Evolutionary conservation across 2,329 filamentous ascomycete genomes (phyloP), one percentile per base, ranked within the genome.

Genomic region (Fusarium sambucinum): DNA sequence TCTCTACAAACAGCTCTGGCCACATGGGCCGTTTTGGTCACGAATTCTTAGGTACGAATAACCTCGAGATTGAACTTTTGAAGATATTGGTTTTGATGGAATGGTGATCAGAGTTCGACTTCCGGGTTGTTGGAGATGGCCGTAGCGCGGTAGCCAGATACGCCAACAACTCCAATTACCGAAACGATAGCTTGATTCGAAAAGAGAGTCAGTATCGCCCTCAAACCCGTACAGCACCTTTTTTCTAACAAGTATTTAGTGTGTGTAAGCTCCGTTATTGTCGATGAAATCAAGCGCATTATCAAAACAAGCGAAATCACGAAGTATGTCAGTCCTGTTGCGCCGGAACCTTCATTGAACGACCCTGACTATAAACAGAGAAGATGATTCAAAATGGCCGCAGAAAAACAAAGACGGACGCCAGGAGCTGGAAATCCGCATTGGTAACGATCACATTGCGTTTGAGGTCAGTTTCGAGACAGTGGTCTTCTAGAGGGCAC

Each of bases 141-240:
- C 89, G 93, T 65, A 97, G 94, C 77, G 96, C 96, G 10, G 92
- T 96, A 53, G 94, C 95, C 32, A 90, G 96, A 81, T 99, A 99
- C 82, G 96, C 96, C 69, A 99, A 99, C 86, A 99, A 99, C 81
- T 98, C 95, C 59, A 99, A 99, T 82, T 99, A 99, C 83, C 90
- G 96, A 76, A 99, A 99, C 81, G 96, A 99, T 79, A 97, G 94
- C 68, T 84, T 99, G 73, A 99, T 99, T 77, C 92, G 96, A 70
- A 99, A 99, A 94, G 96, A 99, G 85, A 99, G 96, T 97, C 85
- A 73, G 94, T 80, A n/a, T 42, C 48, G 30, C 33, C 29, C 21
- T 19, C 10, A 17, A 29, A 21, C 21, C 7, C 17, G 16, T 13
- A 21, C 3, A 9, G 2, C 4, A 16, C 12, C n/a, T 19, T 14